Evolutionary conservation across 2,329 filamentous ascomycete genomes (phyloP).

Genomic region (Teratosphaeria destructans): DNA sequence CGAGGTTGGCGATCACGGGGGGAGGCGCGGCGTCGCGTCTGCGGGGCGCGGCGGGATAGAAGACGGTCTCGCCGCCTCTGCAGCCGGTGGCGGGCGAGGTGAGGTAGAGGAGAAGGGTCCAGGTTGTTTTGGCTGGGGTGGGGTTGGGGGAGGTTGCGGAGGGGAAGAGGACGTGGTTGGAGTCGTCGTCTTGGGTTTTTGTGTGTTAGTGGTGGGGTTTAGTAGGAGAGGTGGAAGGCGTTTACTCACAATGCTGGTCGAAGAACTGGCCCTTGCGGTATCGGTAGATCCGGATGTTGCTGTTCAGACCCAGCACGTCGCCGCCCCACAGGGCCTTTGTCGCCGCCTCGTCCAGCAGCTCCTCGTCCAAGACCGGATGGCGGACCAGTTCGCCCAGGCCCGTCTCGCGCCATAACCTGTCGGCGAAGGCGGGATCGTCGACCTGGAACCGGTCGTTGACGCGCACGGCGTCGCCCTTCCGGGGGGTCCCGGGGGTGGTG

Average conservation of each 20-base stretch:
- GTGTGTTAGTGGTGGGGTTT: neutral
- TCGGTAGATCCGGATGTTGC: constrained; percentile 81
- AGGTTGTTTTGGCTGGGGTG: constrained; percentile 61
- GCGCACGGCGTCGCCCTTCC: constrained; percentile 67
- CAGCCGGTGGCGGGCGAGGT: constrained; percentile 67
- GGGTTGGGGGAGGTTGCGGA: constrained; percentile 31
- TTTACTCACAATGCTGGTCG: constrained; percentile 73
- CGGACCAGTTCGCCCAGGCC: constrained; percentile 54
- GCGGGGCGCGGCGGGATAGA: constrained; percentile 58
- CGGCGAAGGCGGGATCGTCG: constrained; percentile 63
- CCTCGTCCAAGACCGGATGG: constrained; percentile 22
- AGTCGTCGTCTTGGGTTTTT: constrained; percentile 65
- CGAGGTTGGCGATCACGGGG: constrained; percentile 61
- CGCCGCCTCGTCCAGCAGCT: constrained; percentile 20
- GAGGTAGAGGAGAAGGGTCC: constrained; percentile 83
- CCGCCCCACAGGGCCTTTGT: constrained; percentile 57
- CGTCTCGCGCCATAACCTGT: constrained; percentile 65
- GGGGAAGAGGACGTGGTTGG: constrained; percentile 57
- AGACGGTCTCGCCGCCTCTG: constrained; percentile 79
- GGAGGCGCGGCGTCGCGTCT: constrained; percentile 28
- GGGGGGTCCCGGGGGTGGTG: constrained; percentile 70
- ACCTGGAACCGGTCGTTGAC: constrained; percentile 87
- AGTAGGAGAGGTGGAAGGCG: neutral
- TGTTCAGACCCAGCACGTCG: constrained; percentile 69
- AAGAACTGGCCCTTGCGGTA: constrained; percentile 84